Percentiles rank a stretch among this genome's conserved stretches.
Conservation (phyloP, 2,329 filamentous ascomycete species). For the Pseudocercospora fuligena region DNA sequence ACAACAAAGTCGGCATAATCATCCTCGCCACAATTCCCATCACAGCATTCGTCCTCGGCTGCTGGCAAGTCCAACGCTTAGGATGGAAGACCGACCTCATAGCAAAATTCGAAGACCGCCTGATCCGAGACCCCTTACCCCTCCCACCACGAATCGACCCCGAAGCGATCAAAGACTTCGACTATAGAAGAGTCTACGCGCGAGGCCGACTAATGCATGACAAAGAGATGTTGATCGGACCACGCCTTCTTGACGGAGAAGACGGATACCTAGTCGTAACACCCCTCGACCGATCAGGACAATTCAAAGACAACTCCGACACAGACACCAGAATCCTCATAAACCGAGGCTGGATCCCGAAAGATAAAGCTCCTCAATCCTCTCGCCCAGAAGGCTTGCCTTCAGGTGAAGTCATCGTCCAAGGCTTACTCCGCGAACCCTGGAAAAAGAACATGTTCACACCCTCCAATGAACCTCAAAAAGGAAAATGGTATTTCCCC, state of each 20-base stretch:
- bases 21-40: constrained; percentile 73
- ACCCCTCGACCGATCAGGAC: constrained; percentile 74
- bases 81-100: constrained; percentile 93
- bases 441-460: constrained; percentile 99
- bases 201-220: constrained; percentile 80
- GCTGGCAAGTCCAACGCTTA: constrained; percentile 93
- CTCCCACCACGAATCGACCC: constrained; percentile 84
- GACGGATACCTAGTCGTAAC: constrained; percentile 92
- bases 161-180: constrained; percentile 81
- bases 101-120: constrained; percentile 87
- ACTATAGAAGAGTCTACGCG: constrained; percentile 83
- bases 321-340: constrained; percentile 74
- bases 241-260: constrained; percentile 83
- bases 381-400: constrained; percentile 69
- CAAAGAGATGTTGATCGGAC: constrained; percentile 94
- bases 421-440: constrained; percentile 84
- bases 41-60: constrained; percentile 86
- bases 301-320: constrained; percentile 27
- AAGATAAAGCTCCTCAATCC: constrained; percentile 69
- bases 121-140: constrained; percentile 82
- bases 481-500: constrained; percentile 90
- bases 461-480: constrained; percentile 82
- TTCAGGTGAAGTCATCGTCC: constrained; percentile 72
- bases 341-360: constrained; percentile 89
- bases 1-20: constrained; percentile 58